Percentiles rank a stretch among this genome's conserved stretches.
These are phyloP conservation scores for Mycena pura DNA, from an alignment of 768 basidiomycete species.

Conservation along the genomic window DNA sequence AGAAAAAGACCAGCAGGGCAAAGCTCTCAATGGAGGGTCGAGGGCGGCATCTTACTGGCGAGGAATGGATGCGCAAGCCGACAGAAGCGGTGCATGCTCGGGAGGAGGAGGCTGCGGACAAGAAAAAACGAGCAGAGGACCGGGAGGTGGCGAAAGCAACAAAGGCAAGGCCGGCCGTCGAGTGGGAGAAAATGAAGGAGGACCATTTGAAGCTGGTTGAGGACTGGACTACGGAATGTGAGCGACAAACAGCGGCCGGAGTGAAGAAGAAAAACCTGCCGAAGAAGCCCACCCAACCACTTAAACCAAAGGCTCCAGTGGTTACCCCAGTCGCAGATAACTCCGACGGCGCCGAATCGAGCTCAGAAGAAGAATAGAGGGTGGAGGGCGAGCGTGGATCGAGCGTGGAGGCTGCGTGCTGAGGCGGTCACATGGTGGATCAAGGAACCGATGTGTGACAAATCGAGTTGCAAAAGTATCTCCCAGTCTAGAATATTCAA, in stretches of 20 bases:
- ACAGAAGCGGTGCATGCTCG: not conserved
- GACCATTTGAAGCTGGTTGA: not conserved
- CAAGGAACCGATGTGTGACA: not conserved
- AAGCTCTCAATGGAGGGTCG: not conserved
- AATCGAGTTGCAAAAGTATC: not conserved
- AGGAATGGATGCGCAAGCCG: not conserved
- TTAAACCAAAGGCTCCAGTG: not conserved
- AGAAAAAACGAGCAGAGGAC: not conserved
- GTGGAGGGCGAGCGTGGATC: not conserved
- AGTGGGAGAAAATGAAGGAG: not conserved
- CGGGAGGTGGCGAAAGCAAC: not conserved
- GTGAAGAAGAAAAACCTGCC: not conserved
- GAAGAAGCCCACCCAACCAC: not conserved
- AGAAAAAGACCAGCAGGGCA: not conserved
- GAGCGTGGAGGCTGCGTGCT: not conserved
- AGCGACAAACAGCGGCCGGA: not conserved
- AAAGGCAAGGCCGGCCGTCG: not conserved
- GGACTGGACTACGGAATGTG: not conserved
- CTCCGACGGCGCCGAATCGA: not conserved
- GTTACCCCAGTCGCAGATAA: not conserved
- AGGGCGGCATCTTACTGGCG: not conserved
- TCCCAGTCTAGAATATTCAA: not conserved
- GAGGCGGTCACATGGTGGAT: not conserved
- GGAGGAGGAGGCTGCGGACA: not conserved
- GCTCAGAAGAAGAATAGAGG: not conserved